Base-by-base conservation (phyloP, 352 stramenopile genomes). In the Pythium grandisporangium region DNA sequence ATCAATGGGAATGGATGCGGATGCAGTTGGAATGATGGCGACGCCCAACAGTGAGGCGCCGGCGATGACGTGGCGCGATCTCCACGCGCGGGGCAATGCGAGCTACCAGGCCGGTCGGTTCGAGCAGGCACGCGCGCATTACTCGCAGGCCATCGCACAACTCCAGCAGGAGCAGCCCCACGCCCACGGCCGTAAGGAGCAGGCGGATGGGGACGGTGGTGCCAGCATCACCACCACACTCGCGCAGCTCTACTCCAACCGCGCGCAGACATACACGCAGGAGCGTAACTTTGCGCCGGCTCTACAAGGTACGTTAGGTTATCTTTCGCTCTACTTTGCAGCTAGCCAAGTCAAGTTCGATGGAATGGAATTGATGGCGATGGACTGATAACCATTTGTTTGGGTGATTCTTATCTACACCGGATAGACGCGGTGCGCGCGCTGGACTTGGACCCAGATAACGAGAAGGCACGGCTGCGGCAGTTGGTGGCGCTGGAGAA, bases 401-500 rank as follows among this genome's bases (percentile, higher is more conserved):
- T 12, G 13, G 23, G 35, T 35, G 20, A 16, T 4, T 37, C n/a
- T n/a, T n/a, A n/a, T n/a, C n/a, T n/a, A n/a, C n/a, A n/a, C n/a
- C n/a, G n/a, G 16, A 12, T 37, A 85, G 76, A 87, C 37, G 66
- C 69, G 7, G 62, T 55, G 17, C 61, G 58, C 20, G 73, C 76
- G 22, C 56, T 90, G 11, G 63, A 72, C 33, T 49, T 59, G 39
- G 62, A 87, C 37, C 25, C 66, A 0, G 35, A 48, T 8, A 90
- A 85, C 39, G 69, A 84, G 51, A 90, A 90, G 48, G 76, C 76
- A 17, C 42, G 54, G 14, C 48, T 83, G 21, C 76, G 76, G 13
- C 67, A 65, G 16, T 52, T 90, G 6, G 56, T 87, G 17, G 63
- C 73, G 17, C 35, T 83, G 6, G 70, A 90, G 45, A 90, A 90